A percentile compares a stretch with the other conserved stretches of the same genome.
Evolutionary conservation across 1,284 basidiomycete genomes (phyloP).

Genomic region (Ceratorhiza oryzae-sativae): DNA sequence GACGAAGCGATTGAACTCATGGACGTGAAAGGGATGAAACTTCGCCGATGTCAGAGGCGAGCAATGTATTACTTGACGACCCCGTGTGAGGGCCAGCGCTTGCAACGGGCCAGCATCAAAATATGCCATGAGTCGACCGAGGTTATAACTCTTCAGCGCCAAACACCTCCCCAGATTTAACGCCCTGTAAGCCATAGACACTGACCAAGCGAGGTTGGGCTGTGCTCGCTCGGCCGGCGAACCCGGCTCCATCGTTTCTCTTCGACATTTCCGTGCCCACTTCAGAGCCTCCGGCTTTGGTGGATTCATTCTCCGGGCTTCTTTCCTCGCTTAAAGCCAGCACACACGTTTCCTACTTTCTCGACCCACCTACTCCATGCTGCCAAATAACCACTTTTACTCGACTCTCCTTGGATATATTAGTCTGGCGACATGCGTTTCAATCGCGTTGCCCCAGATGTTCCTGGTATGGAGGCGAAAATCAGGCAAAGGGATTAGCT

Average conservation of each 20-base stretch:
- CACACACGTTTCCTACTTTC: neutral
- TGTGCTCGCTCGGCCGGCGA: neutral
- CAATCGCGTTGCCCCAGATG: constrained; percentile 31
- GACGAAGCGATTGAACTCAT: no score
- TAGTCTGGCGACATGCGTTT: constrained; percentile 26
- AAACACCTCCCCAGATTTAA: no score
- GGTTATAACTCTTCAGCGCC: no score
- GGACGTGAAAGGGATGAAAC: no score
- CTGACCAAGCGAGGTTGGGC: neutral
- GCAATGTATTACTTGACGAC: no score
- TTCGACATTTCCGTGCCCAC: neutral
- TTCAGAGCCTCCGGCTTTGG: neutral
- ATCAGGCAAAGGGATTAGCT: constrained; percentile 32
- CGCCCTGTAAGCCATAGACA: no score
- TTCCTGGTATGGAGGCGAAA: constrained; percentile 34
- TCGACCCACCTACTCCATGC: constrained; percentile 2
- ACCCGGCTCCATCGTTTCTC: neutral
- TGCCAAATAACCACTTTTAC: constrained; percentile 38
- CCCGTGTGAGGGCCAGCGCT: no score
- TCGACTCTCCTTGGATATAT: constrained; percentile 37
- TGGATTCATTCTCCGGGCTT: neutral
- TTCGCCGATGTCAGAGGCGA: no score
- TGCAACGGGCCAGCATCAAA: neutral
- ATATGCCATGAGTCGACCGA: neutral
- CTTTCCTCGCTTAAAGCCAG: neutral